phyloP scores from a whole-genome alignment of 306 rosid genomes.

The Cicer bijugum region DNA sequence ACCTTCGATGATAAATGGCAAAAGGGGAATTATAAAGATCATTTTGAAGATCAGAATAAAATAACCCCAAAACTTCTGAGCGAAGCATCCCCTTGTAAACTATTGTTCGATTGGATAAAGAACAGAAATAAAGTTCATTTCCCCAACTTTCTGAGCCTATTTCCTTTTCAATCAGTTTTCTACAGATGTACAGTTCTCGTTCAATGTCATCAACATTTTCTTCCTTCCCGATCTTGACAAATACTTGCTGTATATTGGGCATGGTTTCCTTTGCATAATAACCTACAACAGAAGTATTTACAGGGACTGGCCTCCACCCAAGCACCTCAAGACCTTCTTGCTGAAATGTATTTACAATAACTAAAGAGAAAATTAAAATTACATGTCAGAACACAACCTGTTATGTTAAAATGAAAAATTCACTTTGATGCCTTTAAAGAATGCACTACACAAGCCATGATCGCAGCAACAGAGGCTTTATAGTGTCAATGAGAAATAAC shows the following conservation, averaged over 20 bases:
- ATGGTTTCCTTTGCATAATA: slow-evolving; percentile 89
- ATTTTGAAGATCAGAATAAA: slow-evolving; percentile 91
- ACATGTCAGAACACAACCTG: slow-evolving; percentile 49
- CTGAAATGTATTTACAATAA: slow-evolving; percentile 72
- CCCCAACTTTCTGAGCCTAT: slow-evolving; percentile 88
- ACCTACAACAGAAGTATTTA: slow-evolving; percentile 87
- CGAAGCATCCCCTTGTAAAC: slow-evolving; percentile 99
- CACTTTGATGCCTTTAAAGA: slow-evolving; percentile 31
- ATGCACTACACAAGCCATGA: slow-evolving; percentile 24
- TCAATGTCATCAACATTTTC: slow-evolving; percentile 94
- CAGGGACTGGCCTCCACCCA: slow-evolving; percentile 99
- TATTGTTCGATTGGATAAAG: slow-evolving; percentile 94
- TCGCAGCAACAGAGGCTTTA: slow-evolving; percentile 11
- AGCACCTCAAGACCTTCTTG: slow-evolving; percentile 99
- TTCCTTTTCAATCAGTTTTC: slow-evolving; percentile 93
- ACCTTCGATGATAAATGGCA: slow-evolving; percentile 98
- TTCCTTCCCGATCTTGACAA: slow-evolving; percentile 86
- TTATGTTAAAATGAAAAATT: not conserved
- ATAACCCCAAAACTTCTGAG: slow-evolving; percentile 90
- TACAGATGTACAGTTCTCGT: slow-evolving; percentile 91
- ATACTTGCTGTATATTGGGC: slow-evolving; percentile 95
- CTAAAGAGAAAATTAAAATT: slow-evolving; percentile 60
- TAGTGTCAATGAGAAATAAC: slow-evolving; percentile 13
- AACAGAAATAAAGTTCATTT: slow-evolving; percentile 94
- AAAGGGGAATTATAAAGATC: slow-evolving; percentile 84